Conservation (phyloP, 2,329 filamentous ascomycete genomes). For the Lasiodiplodia citricola region DNA sequence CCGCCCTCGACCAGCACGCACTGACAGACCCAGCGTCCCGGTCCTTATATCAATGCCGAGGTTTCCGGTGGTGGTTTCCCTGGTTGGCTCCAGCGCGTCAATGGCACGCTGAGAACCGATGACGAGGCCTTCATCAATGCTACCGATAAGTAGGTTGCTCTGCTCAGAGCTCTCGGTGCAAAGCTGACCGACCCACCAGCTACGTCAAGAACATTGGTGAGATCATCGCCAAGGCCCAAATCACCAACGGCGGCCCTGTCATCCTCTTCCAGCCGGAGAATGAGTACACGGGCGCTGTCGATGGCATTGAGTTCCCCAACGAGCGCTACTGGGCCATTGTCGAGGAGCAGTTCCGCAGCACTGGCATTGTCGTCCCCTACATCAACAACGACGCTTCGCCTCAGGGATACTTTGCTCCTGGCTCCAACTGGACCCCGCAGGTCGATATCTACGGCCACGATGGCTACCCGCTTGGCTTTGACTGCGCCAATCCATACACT, state of each 20-base stretch:
- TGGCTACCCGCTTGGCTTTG: conserved; percentile 65
- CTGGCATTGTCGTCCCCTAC: conserved; percentile 74
- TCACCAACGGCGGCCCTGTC: conserved; percentile 81
- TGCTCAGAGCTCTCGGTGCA: not conserved
- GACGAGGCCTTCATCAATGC: conserved; percentile 67
- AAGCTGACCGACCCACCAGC: conserved; percentile 38
- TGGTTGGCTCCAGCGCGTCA: conserved; percentile 76
- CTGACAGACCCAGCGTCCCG: conserved; percentile 49
- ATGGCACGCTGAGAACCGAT: conserved; percentile 67
- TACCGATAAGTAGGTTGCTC: conserved; percentile 63
- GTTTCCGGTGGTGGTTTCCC: conserved; percentile 78
- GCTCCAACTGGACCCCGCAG: conserved; percentile 51
- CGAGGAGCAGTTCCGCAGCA: conserved; percentile 68
- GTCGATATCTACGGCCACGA: conserved; percentile 73
- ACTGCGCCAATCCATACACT: conserved; percentile 64
- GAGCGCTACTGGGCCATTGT: conserved; percentile 73
- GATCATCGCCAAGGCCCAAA: conserved; percentile 75
- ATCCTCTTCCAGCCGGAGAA: conserved; percentile 84
- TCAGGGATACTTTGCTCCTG: conserved; percentile 67
- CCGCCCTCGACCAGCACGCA: conserved; percentile 28
- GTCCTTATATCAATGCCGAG: conserved; percentile 82
- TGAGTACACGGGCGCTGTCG: conserved; percentile 67
- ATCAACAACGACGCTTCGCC: conserved; percentile 75
- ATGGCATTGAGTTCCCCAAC: conserved; percentile 65
- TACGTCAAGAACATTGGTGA: conserved; percentile 67